A percentile compares a stretch with the other conserved stretches of the same genome.
Conservation (phyloP, 805 yeast species). For the Nakazawaea anatomiae region DNA sequence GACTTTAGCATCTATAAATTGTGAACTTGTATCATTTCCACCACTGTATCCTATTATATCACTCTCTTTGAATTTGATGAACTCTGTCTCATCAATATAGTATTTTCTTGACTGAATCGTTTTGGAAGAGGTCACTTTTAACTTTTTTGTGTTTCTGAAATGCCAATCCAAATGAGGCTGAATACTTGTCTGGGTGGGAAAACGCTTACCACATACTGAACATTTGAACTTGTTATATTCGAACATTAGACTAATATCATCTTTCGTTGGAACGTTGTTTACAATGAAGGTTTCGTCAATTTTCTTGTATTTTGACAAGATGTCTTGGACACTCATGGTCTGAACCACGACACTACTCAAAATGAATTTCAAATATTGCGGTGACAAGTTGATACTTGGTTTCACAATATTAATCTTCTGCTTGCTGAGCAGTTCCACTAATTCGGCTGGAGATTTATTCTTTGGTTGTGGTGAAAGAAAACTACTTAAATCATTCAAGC, state of each 20-base stretch:
- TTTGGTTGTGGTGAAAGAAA: constrained; percentile 3
- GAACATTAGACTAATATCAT: constrained; percentile 37
- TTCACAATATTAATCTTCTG: not conserved
- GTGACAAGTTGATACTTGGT: not conserved
- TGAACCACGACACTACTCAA: constrained; percentile 3
- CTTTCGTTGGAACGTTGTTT: constrained; percentile 27
- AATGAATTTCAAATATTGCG: constrained; percentile 2
- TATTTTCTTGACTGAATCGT: constrained; percentile 71
- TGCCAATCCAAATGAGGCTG: constrained; percentile 92
- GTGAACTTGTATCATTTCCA: not conserved
- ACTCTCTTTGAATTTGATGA: constrained; percentile 70
- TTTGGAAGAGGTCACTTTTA: constrained; percentile 41
- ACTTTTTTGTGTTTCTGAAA: constrained; percentile 80
- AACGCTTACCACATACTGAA: constrained; percentile 85
- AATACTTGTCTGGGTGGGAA: constrained; percentile 53
- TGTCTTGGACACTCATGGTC: not conserved
- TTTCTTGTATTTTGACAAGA: constrained; percentile 6
- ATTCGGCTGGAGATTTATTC: not conserved
- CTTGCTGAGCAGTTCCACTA: not conserved
- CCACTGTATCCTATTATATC: constrained; percentile 41
- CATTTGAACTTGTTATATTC: constrained; percentile 65
- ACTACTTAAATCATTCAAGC: constrained; percentile 3
- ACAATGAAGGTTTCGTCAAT: constrained; percentile 32
- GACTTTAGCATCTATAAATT: not conserved
- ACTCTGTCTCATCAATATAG: constrained; percentile 68